Evolutionary conservation across 75 land plant species (phyloP).

Genomic region (Chamaecyparis obtusa): DNA sequence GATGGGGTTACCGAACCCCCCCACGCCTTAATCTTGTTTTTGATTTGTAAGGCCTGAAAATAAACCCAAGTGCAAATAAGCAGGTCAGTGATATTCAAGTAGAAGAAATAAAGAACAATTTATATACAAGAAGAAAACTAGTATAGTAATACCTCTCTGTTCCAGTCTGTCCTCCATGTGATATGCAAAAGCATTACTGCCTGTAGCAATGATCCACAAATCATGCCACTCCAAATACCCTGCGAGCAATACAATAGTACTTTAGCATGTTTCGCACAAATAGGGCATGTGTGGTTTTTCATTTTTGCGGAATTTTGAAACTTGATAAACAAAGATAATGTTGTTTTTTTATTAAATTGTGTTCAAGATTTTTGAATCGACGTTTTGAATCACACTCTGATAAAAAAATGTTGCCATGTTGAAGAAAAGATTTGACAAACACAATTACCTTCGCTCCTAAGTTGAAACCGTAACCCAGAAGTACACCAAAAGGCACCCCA

Average conservation of each 20-base stretch:
- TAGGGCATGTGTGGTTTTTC: background rate
- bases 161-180: conserved; percentile 39
- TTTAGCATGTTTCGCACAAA: background rate
- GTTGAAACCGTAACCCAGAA: background rate
- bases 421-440: background rate
- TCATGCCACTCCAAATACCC: conserved; percentile 68
- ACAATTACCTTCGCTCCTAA: background rate
- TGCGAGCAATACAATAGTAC: background rate
- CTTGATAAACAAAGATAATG: background rate
- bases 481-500: background rate
- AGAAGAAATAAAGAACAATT: too few relatives aligned
- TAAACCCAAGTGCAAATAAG: too few relatives aligned
- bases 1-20: too few relatives aligned
- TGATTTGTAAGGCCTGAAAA: too few relatives aligned
- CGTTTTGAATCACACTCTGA: too few relatives aligned
- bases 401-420: background rate
- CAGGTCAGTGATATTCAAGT: too few relatives aligned
- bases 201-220: conserved; percentile 48
- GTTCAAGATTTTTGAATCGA: too few relatives aligned
- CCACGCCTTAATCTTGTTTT: too few relatives aligned
- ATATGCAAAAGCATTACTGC: conserved; percentile 34
- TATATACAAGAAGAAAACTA: background rate
- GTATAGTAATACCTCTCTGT: conserved; percentile 32
- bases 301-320: background rate
- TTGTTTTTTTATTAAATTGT: too few relatives aligned